Evolutionary conservation across 768 basidiomycete species (phyloP).

Genomic region (Botryobasidium botryosum): DNA sequence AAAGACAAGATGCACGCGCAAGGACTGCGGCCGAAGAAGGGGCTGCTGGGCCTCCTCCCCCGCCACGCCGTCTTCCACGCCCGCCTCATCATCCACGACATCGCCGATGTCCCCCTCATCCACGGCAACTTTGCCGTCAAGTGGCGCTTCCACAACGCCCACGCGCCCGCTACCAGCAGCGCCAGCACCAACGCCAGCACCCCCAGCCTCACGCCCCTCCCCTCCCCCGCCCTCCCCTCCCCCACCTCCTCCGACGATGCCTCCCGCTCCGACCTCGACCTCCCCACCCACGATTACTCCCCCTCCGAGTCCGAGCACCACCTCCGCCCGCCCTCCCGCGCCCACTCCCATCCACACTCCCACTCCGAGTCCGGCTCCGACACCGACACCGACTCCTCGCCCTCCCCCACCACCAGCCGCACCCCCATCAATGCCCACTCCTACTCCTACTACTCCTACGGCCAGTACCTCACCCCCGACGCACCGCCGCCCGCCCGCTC

Average conservation of each 20-base stretch:
- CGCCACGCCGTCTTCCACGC: constrained; percentile 51
- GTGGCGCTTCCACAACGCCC: constrained; percentile 53
- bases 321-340: background rate
- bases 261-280: constrained; percentile 10
- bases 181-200: background rate
- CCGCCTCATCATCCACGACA: constrained; percentile 42
- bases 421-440: background rate
- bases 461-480: constrained; percentile 5
- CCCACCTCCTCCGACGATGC: constrained; percentile 15
- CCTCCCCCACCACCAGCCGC: constrained; percentile 6
- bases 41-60: too few relatives aligned
- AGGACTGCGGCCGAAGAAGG: too few relatives aligned
- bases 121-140: constrained; percentile 49
- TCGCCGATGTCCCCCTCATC: constrained; percentile 55
- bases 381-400: constrained; percentile 2
- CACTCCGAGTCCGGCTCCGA: too few relatives aligned
- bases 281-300: constrained; percentile 10
- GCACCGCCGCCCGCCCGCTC: background rate
- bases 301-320: constrained; percentile 4
- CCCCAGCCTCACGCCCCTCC: constrained; percentile 15
- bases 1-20: too few relatives aligned
- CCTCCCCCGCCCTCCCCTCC: constrained; percentile 4
- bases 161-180: background rate
- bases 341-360: background rate
- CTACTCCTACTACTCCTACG: constrained; percentile 4